phyloP scores from a whole-genome alignment of 495 filamentous ascomycete genomes.

The Penicillium argentinense region DNA sequence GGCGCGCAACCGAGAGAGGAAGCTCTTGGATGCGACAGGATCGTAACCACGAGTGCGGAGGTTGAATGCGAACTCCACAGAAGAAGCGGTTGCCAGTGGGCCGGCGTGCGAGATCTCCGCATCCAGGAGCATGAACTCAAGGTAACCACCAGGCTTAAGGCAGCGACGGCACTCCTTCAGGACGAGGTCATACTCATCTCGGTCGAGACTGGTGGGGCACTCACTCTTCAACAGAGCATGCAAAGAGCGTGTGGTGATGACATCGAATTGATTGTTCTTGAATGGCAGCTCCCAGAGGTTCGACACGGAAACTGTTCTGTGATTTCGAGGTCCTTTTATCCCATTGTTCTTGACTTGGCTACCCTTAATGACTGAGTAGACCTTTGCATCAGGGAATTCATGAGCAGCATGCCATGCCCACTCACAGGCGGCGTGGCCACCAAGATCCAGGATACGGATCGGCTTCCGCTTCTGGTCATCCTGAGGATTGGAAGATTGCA shows the following conservation, averaged over 20 bases:
- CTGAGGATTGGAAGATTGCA: conserved; percentile 1
- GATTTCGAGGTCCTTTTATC: conserved; percentile 81
- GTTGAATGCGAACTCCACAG: conserved; percentile 84
- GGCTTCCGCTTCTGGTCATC: conserved; percentile 18
- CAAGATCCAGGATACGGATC: conserved; percentile 78
- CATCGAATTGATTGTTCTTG: conserved; percentile 82
- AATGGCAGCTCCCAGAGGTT: conserved; percentile 82
- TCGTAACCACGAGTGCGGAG: conserved; percentile 88
- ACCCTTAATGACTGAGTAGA: conserved; percentile 81
- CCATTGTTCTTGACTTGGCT: conserved; percentile 65
- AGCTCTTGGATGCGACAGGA: conserved; percentile 73
- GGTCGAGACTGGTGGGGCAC: conserved; percentile 47
- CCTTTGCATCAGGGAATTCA: conserved; percentile 77
- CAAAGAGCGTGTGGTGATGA: conserved; percentile 87
- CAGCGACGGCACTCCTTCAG: conserved; percentile 84
- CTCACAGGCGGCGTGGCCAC: conserved; percentile 79
- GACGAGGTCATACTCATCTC: conserved; percentile 86
- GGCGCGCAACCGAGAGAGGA: conserved; percentile 69
- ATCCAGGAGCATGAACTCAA: conserved; percentile 89
- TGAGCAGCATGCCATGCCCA: conserved; percentile 94
- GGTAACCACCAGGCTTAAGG: conserved; percentile 86
- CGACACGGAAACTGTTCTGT: conserved; percentile 73
- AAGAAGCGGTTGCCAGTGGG: conserved; percentile 70
- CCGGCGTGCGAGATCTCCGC: conserved; percentile 84
- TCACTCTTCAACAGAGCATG: conserved; percentile 75